These are phyloP conservation scores for Barnettozyma populi DNA, from an alignment of 805 yeast species.

Conservation along the genomic window DNA sequence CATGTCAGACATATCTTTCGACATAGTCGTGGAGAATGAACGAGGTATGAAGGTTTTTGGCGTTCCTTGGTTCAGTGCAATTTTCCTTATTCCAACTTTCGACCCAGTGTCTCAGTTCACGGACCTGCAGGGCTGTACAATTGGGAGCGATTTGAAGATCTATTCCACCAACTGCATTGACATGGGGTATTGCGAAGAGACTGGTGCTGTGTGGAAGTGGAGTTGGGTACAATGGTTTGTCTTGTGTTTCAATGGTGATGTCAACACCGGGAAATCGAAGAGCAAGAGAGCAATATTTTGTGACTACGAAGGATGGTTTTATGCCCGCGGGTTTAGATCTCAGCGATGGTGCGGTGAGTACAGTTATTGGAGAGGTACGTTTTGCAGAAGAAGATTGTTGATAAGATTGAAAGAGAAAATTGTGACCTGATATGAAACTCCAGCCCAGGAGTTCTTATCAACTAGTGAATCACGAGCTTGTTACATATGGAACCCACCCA, in stretches of 20 bases:
- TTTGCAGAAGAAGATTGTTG: conserved; percentile 70
- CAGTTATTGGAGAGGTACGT: conserved; percentile 35
- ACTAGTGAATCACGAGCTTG: background rate
- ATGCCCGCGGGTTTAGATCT: conserved; percentile 46
- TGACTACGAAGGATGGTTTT: conserved; percentile 85
- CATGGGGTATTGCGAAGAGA: background rate
- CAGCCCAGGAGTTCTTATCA: background rate
- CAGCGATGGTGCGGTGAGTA: conserved; percentile 60
- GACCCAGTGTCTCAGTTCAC: conserved; percentile 37
- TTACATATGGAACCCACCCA: no score
- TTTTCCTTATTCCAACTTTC: conserved; percentile 34
- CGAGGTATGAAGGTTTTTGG: conserved; percentile 50
- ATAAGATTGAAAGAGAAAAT: conserved; percentile 29
- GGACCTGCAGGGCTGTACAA: conserved; percentile 12
- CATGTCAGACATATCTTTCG: conserved; percentile 23
- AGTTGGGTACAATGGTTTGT: conserved; percentile 69
- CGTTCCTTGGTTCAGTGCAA: conserved; percentile 42
- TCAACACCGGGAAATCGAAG: background rate
- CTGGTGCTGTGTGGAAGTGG: conserved; percentile 53
- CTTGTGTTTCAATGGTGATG: conserved; percentile 40
- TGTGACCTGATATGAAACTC: background rate
- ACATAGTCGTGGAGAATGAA: conserved; percentile 47
- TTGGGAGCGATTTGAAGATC: conserved; percentile 4
- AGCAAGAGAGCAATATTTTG: conserved; percentile 6
- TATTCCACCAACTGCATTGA: conserved; percentile 5